Evolutionary conservation across 495 filamentous ascomycete genomes (phyloP), one percentile per base, ranked within the genome.

Genomic region (Hypoxylon crocopeplum): DNA sequence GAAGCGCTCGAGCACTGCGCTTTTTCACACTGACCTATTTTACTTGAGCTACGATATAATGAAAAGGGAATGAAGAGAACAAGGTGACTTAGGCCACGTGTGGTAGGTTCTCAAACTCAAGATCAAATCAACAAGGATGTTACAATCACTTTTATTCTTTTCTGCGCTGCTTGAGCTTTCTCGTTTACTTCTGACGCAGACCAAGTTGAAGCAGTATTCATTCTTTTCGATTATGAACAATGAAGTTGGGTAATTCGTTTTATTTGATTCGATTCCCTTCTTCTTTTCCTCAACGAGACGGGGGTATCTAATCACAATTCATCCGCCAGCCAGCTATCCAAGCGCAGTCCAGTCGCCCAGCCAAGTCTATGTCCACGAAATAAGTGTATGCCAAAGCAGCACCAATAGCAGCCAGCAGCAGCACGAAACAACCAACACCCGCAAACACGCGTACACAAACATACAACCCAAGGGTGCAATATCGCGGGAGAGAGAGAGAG

Each of bases 401-500:
- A n/a, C n/a, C n/a, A n/a, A n/a, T n/a, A n/a, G n/a, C n/a, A n/a
- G n/a, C n/a, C n/a, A n/a, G n/a, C n/a, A n/a, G n/a, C n/a, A n/a
- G n/a, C n/a, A 5, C n/a, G 13, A 25, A 30, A 33, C 13, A 54
- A 25, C 11, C 20, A 42, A 49, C 24, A 30, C 34, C 46, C 51
- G 33, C 40, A 48, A 3, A 8, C 8, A 4, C 24, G 24, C 24
- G 8, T 3, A 27, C 24, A 27, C 24, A 27, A 27, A 46, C 2
- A 41, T 57, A 55, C 58, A 48, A n/a, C 42, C 21, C 41, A 55
- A 49, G 29, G 21, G 41, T 40, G 12, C 38, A 32, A 54, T 45
- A 51, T 46, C 42, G 38, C 45, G 50, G 27, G 51, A 59, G 56
- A 56, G 46, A 52, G 42, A 41, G 16, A 20, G 36, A 54, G 33